These are phyloP conservation scores for Yarrowia hollandica DNA, from an alignment of 805 yeast genomes.

Conservation along the genomic window DNA sequence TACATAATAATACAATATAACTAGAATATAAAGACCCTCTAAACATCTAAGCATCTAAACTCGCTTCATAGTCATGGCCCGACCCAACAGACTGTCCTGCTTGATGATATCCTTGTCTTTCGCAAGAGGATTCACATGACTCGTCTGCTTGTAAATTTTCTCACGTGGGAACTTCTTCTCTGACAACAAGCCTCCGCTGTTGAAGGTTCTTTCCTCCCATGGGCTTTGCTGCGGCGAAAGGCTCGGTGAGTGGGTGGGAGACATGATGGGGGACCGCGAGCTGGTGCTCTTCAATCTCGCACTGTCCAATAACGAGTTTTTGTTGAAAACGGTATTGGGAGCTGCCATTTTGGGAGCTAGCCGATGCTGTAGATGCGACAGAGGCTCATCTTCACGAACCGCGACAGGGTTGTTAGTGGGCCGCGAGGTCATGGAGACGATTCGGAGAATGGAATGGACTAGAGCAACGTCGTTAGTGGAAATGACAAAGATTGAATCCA, in stretches of 20 bases:
- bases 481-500: conserved; percentile 9
- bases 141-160: conserved; percentile 1
- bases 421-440: conserved; percentile 9
- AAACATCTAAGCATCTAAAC: no score
- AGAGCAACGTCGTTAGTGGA: conserved; percentile 16
- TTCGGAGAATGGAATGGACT: conserved; percentile 16
- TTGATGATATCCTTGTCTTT: conserved; percentile 27
- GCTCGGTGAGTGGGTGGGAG: background rate
- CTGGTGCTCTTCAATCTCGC: background rate
- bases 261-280: background rate
- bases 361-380: conserved; percentile 3
- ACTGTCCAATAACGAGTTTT: conserved; percentile 14
- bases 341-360: conserved; percentile 10
- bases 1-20: conserved; percentile 2
- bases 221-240: conserved; percentile 8
- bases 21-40: no score
- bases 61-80: conserved; percentile 18
- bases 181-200: conserved; percentile 8
- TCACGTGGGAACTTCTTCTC: conserved; percentile 7
- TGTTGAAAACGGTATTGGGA: conserved; percentile 18
- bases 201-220: background rate
- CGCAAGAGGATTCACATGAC: conserved; percentile 17
- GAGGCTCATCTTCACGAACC: conserved; percentile 5
- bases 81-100: conserved; percentile 17
- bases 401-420: background rate